phyloP scores from a whole-genome alignment of 192 early-diverging fungal species.

The Entomortierella parvispora region DNA sequence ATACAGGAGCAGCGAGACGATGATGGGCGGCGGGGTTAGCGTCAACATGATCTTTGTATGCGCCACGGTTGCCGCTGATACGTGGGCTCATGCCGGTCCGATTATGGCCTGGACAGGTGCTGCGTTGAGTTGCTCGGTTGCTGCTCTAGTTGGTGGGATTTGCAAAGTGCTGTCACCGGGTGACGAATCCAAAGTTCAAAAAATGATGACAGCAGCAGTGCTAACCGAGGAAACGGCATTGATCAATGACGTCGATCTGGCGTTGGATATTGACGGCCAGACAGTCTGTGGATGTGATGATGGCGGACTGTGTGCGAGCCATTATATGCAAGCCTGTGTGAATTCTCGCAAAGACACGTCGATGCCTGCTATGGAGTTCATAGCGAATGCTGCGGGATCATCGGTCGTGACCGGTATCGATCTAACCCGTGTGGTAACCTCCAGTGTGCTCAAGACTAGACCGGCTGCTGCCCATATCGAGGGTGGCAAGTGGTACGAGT shows the following conservation, averaged over 20 bases:
- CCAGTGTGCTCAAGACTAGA: conserved; percentile 6
- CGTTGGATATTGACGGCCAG: not conserved
- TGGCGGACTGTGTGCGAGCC: not conserved
- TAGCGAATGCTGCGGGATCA: not conserved
- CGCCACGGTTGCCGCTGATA: conserved; percentile 2
- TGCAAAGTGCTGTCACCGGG: not conserved
- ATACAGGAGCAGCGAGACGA: not conserved
- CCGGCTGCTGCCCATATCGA: conserved; percentile 4
- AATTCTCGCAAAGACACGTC: conserved; percentile 1
- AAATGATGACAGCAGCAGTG: not conserved
- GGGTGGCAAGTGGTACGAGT: conserved; percentile 5
- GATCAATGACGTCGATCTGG: not conserved
- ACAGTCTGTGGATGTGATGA: not conserved
- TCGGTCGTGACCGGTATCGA: conserved; percentile 3
- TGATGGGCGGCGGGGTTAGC: conserved; percentile 7
- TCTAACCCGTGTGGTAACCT: conserved; percentile 2
- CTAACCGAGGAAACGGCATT: conserved; percentile 3
- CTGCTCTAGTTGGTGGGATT: conserved; percentile 3
- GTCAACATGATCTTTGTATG: not conserved
- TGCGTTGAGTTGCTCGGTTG: conserved; percentile 7
- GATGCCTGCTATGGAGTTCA: not conserved
- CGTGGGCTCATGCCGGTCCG: conserved; percentile 3
- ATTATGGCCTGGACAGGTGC: not conserved
- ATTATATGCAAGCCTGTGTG: conserved; percentile 5
- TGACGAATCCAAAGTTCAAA: not conserved